Base-by-base conservation (phyloP, 257 asterid genomes). In the Scutellaria baicalensis region DNA sequence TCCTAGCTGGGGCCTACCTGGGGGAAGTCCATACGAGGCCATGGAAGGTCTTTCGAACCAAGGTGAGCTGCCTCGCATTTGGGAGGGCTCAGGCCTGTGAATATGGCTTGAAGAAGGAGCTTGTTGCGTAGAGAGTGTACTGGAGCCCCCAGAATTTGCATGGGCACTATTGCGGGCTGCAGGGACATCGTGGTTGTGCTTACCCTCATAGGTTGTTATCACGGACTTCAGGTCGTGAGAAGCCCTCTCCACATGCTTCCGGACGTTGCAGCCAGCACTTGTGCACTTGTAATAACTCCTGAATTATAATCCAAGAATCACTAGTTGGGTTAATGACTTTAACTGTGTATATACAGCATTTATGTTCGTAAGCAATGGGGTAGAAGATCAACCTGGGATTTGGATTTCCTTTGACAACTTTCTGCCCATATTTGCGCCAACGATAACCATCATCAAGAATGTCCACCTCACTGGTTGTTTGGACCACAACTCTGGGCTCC, bases 221-320 rank as follows among this genome's bases (percentile, higher is more conserved):
- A 92, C 96, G 0, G 95, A 87, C 65, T 79, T 86, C 49, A 87
- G 84, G 82, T 89, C 95, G 38, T 87, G 90, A 8, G 95, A 87
- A 64, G 98, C 95, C 80, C 98, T 80, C 79, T 92, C 98, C 39
- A 92, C 95, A 40, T 89, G 98, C 78, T 87, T 92, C 65, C 96
- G 77, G 18, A 89, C 98, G 6, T 81, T 82, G 84, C 96, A 92
- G 69, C 92, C 88, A 12, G 95, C 67, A 38, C 92, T 87, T 0
- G 98, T 92, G 85, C 98, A 92, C 79, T 92, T 92, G 85, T 89
- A 92, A 83, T 92, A 92, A 75, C 95, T 89, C 93, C 97, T 92
- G 93, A 66, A 76, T 49, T 31, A 20, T 55, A 42, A 51, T 48
- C 4, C 45, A 27, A 5, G 68, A 45, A 38, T 39, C 43, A 47